Base-by-base conservation (phyloP, 2,329 filamentous ascomycete genomes). In the Ascochyta pisi region DNA sequence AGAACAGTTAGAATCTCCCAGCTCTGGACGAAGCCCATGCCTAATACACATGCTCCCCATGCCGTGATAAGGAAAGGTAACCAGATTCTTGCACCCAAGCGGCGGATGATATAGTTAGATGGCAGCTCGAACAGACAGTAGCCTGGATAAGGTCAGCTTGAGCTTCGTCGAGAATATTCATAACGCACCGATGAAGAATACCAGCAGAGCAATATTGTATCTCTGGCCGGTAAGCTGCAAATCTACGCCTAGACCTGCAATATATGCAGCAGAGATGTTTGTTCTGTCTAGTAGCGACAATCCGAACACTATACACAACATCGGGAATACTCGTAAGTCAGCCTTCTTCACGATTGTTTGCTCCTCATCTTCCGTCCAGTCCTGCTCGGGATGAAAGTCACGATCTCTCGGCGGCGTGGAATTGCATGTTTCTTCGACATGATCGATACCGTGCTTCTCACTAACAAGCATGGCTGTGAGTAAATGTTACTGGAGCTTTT, bases 91-190 rank as follows among this genome's bases (percentile, higher is more conserved):
- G 72, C 68, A 8, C 72, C 72, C 3, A 73, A n/a, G 6, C 69
- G 63, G 16, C 68, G 64, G 19, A 73, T 72, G 29, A 73, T 50
- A 29, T 66, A 61, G 31, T 73, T 73, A 1, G 69, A 71, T 7
- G 71, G 71, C 0, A 73, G 52, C 45, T 74, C 70, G 42, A 74
- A 73, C 0, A 74, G 44, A 6, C 61, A 66, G 46, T 74, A 74
- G 0, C 55, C 66, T 67, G 26, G 1, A 13, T 1, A 1, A n/a
- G 13, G 29, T 54, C 24, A 54, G 44, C 8, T 24, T 24, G 23
- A 44, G 16, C 0, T 29, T 22, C 8, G 1, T 16, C 29, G 13
- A 3, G 16, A 15, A 9, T 2, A 4, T 26, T 1, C 24, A 9
- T 19, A 31, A 2, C 38, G 6, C 50, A 55, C 52, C 52, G 12